These are phyloP conservation scores for Ogataea nonfermentans DNA, from an alignment of 805 yeast genomes.

Conservation along the genomic window DNA sequence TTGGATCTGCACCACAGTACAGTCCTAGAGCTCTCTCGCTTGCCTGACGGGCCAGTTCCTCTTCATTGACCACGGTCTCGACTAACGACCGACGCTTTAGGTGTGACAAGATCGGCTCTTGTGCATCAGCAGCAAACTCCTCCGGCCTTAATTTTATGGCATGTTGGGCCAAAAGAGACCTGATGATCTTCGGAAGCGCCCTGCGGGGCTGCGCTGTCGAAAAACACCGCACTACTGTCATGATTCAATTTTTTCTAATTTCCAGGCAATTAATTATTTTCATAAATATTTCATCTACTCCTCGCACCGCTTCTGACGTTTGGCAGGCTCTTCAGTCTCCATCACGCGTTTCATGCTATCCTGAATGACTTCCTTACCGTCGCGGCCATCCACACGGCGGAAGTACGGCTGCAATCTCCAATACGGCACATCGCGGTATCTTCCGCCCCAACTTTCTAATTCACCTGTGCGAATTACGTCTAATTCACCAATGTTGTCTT, in stretches of 20 bases:
- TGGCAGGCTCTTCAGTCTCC: conserved; percentile 15
- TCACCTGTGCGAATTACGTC: conserved; percentile 60
- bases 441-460: conserved; percentile 70
- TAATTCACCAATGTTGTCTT: conserved; percentile 48
- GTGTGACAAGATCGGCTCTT: conserved; percentile 40
- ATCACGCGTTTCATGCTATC: conserved; percentile 20
- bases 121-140: conserved; percentile 32
- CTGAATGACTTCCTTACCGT: conserved; percentile 41
- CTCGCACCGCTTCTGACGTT: conserved; percentile 1
- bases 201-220: neutral
- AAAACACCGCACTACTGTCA: conserved; percentile 3
- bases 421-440: conserved; percentile 78
- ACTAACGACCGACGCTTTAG: conserved; percentile 47
- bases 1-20: conserved; percentile 96
- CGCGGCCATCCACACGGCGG: conserved; percentile 80
- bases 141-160: conserved; percentile 19
- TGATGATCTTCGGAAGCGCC: conserved; percentile 4
- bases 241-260: conserved; percentile 8
- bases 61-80: conserved; percentile 40
- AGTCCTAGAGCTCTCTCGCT: conserved; percentile 46
- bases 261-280: conserved; percentile 4
- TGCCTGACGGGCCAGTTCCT: conserved; percentile 23
- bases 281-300: neutral
- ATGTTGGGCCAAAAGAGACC: conserved; percentile 19
- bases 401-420: conserved; percentile 98